phyloP scores from a whole-genome alignment of 371 early-diverging fungal species.

The Mortierella sp. region DNA sequence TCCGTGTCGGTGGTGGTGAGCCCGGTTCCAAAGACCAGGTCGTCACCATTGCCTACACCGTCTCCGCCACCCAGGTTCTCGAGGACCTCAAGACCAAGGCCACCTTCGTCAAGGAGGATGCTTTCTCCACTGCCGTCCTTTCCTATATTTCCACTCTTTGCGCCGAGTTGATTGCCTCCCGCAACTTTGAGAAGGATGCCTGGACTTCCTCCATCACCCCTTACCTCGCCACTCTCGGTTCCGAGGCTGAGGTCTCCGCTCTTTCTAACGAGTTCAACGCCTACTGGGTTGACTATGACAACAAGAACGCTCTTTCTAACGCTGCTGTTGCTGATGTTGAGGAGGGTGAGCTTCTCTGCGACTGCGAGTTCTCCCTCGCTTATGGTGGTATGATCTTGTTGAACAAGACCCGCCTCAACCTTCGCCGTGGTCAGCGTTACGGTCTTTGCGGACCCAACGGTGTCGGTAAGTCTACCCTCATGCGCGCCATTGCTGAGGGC shows the following conservation, averaged over 20 bases:
- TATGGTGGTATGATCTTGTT: slow-evolving; percentile 88
- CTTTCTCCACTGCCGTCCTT: slow-evolving; percentile 61
- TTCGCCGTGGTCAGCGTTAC: slow-evolving; percentile 85
- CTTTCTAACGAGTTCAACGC: slow-evolving; percentile 57
- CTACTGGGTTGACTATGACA: slow-evolving; percentile 59
- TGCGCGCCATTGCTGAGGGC: slow-evolving; percentile 85
- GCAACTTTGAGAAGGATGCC: slow-evolving; percentile 61
- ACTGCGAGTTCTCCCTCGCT: slow-evolving; percentile 85
- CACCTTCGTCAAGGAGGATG: slow-evolving; percentile 53
- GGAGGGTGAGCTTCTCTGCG: slow-evolving; percentile 83
- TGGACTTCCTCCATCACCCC: slow-evolving; percentile 66
- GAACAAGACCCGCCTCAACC: slow-evolving; percentile 80
- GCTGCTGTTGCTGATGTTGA: slow-evolving; percentile 74
- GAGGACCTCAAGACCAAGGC: slow-evolving; percentile 43
- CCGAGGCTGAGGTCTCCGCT: slow-evolving; percentile 52
- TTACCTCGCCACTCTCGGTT: slow-evolving; percentile 66
- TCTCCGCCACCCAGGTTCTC: slow-evolving; percentile 42
- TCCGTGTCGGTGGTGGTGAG: slow-evolving; percentile 69
- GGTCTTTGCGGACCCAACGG: slow-evolving; percentile 92
- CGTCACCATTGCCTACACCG: slow-evolving; percentile 38
- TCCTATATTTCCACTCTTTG: slow-evolving; percentile 61
- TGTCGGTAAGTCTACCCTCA: slow-evolving; percentile 90
- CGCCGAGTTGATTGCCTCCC: slow-evolving; percentile 65
- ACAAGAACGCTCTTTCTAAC: slow-evolving; percentile 62
- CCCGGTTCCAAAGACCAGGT: slow-evolving; percentile 49